Evolutionary conservation across 139 green algal species (phyloP).

Genomic region (Desmodesmus armatus): DNA sequence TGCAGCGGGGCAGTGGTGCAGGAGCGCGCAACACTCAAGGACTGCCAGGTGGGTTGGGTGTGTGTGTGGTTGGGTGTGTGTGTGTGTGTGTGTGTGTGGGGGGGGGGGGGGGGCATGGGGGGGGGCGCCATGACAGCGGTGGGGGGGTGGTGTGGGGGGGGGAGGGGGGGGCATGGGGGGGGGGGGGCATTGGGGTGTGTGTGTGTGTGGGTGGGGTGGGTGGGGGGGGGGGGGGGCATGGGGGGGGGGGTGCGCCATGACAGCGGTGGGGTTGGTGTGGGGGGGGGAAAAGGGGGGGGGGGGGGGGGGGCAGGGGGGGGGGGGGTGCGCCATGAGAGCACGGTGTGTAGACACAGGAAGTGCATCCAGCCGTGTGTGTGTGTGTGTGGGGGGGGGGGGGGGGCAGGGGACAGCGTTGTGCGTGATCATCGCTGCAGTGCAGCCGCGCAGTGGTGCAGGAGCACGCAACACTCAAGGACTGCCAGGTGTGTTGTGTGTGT

Average conservation of each 20-base stretch:
- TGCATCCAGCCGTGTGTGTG: no score
- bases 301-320: background rate
- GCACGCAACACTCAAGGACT: constrained; percentile 75
- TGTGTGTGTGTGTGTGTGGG: background rate
- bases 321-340: no score
- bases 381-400: no score
- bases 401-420: no score
- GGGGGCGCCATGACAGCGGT: background rate
- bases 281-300: background rate
- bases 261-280: background rate
- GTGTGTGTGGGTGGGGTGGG: background rate
- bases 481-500: constrained; percentile 62
- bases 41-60: constrained; percentile 71
- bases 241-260: background rate
- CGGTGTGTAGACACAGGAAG: no score
- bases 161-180: no score
- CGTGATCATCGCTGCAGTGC: no score
- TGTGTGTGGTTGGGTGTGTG: background rate
- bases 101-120: background rate
- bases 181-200: no score
- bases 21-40: constrained; percentile 69
- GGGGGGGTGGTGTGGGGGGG: no score
- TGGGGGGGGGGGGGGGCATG: background rate
- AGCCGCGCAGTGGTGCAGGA: constrained; percentile 60
- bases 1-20: constrained; percentile 62